These are phyloP conservation scores for Sechiopsis laciniata DNA, from an alignment of 306 rosid genomes.

Conservation along the genomic window DNA sequence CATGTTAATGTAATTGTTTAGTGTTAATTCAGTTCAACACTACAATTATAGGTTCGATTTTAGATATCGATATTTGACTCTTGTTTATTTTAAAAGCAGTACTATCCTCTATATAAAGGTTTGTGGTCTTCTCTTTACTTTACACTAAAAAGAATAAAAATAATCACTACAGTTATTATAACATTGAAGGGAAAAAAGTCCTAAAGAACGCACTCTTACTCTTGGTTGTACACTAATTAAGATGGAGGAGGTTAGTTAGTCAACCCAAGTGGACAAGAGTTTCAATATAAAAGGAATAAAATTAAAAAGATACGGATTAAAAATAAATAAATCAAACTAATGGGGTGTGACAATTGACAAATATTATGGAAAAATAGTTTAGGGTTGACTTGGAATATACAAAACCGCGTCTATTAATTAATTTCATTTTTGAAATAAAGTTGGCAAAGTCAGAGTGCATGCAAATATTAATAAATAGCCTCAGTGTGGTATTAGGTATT, in stretches of 20 bases:
- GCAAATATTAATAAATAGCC: conserved; percentile 3
- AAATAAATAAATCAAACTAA: background rate
- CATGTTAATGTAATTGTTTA: too few relatives aligned
- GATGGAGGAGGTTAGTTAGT: background rate
- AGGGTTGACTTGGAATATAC: conserved; percentile 6
- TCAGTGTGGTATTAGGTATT: background rate
- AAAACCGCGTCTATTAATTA: conserved; percentile 9
- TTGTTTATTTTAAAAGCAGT: too few relatives aligned
- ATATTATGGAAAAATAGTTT: background rate
- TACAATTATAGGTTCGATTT: too few relatives aligned
- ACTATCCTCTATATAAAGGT: too few relatives aligned
- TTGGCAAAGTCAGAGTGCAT: conserved; percentile 2
- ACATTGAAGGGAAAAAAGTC: background rate
- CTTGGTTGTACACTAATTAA: background rate
- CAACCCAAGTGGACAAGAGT: background rate
- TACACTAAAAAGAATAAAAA: too few relatives aligned
- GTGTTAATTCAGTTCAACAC: too few relatives aligned
- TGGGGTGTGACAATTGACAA: conserved; percentile 1
- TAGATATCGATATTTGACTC: too few relatives aligned
- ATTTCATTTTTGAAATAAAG: background rate
- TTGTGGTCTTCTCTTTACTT: too few relatives aligned
- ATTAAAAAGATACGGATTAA: background rate
- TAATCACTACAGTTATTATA: too few relatives aligned
- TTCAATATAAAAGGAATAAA: background rate
- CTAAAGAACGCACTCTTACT: background rate